Evolutionary conservation across 176 grass and related monocot species (phyloP).

Genomic region (Bothriochloa decipiens): DNA sequence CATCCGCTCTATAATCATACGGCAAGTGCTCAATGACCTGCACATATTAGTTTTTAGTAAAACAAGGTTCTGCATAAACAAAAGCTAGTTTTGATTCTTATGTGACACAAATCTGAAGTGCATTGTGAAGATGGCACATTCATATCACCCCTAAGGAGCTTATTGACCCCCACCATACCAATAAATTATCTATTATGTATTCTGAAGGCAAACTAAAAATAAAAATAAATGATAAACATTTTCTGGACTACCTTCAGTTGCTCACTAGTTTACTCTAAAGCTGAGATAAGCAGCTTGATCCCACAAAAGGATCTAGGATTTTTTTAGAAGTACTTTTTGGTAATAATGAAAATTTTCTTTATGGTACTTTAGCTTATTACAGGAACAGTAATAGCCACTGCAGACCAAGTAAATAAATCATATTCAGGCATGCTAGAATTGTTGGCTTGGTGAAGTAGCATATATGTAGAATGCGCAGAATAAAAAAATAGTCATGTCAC

Average conservation of each 20-base stretch:
- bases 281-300: not conserved
- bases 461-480: not conserved
- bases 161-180: not conserved
- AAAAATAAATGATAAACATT: too few relatives aligned
- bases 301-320: not conserved
- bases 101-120: not conserved
- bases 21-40: conserved; percentile 77
- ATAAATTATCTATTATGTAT: not conserved
- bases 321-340: not conserved
- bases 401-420: conserved; percentile 3
- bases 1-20: conserved; percentile 78
- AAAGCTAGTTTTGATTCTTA: not conserved
- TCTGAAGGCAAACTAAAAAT: too few relatives aligned
- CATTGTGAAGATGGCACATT: not conserved
- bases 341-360: not conserved
- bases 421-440: not conserved
- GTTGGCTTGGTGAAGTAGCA: not conserved
- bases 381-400: not conserved
- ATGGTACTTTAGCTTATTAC: not conserved
- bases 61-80: conserved; percentile 8
- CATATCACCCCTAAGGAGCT: not conserved
- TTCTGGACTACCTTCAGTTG: too few relatives aligned
- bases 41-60: not conserved
- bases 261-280: too few relatives aligned
- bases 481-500: not conserved